These are phyloP conservation scores for Tremellales sp. DNA, from an alignment of 1,284 basidiomycete genomes.

Conservation along the genomic window DNA sequence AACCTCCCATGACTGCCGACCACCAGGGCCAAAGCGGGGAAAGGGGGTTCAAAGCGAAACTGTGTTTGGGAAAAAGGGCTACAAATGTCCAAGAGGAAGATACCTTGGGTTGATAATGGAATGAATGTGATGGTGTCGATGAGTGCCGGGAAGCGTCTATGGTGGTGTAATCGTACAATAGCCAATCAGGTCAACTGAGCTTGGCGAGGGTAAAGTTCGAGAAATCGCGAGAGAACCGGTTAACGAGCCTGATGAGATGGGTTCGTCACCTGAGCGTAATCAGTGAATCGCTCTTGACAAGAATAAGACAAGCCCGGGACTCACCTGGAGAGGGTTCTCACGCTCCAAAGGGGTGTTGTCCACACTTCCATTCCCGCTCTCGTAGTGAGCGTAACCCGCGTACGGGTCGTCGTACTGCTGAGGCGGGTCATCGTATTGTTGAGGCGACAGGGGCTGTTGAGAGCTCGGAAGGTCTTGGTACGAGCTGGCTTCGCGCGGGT, in stretches of 20 bases:
- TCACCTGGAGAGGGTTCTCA: conserved; percentile 19
- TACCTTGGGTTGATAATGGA: too few species aligned
- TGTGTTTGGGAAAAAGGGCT: too few species aligned
- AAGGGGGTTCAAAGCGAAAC: too few species aligned
- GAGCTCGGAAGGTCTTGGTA: conserved; percentile 15
- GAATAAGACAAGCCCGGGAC: not conserved
- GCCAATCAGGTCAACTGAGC: too few species aligned
- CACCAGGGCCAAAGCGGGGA: too few species aligned
- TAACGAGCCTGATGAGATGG: not conserved
- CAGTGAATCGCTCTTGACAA: not conserved
- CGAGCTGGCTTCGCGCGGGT: conserved; percentile 28
- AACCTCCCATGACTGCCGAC: too few species aligned
- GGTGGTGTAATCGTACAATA: too few species aligned
- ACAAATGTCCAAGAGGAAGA: too few species aligned
- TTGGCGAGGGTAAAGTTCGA: too few species aligned
- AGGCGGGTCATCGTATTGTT: conserved; percentile 22
- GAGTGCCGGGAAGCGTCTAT: too few species aligned
- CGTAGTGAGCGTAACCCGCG: not conserved
- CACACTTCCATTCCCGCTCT: not conserved
- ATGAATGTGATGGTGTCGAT: too few species aligned
- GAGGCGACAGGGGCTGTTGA: conserved; percentile 20
- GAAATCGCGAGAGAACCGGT: too few species aligned
- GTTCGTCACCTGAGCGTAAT: not conserved
- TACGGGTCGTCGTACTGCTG: conserved; percentile 16
- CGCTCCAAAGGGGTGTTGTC: conserved; percentile 16